Conservation (phyloP, 148 eudicot species). For the Fallopia convolvulus region DNA sequence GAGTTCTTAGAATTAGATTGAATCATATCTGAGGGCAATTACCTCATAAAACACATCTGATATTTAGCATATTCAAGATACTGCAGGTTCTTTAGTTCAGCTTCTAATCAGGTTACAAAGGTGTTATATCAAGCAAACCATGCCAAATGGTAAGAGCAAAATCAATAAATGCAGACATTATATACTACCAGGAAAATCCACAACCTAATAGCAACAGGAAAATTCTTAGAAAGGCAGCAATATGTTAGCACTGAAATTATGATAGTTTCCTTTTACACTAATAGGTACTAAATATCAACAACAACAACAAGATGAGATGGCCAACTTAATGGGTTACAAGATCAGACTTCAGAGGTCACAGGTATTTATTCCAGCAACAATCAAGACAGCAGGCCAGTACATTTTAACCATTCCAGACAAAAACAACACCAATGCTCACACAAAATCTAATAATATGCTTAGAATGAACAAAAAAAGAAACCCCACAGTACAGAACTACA, state of each 20-base stretch:
- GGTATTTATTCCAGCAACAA: neutral
- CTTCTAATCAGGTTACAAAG: neutral
- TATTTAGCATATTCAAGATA: too few species aligned
- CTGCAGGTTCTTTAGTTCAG: neutral
- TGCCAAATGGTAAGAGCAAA: neutral
- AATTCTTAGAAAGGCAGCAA: too few species aligned
- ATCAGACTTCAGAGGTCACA: neutral
- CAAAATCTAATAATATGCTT: too few species aligned
- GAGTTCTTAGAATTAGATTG: neutral
- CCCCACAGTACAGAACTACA: too few species aligned
- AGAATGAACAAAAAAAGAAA: too few species aligned
- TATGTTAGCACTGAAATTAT: neutral
- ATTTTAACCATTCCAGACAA: too few species aligned
- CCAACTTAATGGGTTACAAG: neutral
- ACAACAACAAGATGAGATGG: neutral
- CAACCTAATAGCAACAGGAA: too few species aligned
- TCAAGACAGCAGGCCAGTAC: neutral
- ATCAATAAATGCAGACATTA: neutral
- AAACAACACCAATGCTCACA: too few species aligned
- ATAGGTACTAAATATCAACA: neutral
- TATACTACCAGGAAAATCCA: neutral
- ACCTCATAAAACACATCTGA: too few species aligned
- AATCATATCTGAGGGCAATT: too few species aligned
- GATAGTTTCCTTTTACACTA: neutral
- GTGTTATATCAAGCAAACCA: neutral